Percentiles rank a stretch among this genome's conserved stretches.
Evolutionary conservation across 768 basidiomycete species (phyloP).

Genomic region (Lentinus brumalis): DNA sequence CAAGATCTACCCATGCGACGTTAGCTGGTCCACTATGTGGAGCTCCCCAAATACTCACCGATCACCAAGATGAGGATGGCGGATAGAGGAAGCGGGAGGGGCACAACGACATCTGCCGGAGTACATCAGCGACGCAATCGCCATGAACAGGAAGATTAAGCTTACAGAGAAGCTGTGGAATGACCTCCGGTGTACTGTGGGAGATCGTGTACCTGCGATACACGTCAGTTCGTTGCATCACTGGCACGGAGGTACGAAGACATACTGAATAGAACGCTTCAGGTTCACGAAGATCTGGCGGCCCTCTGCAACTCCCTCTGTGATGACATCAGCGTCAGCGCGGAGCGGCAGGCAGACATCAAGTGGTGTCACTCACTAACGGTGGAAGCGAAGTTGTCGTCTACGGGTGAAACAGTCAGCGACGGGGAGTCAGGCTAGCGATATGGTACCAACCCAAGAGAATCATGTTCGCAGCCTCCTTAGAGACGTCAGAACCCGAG

Average conservation of each 20-base stretch:
- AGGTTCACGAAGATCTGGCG: constrained; percentile 71
- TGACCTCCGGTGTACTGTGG: constrained; percentile 70
- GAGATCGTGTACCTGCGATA: constrained; percentile 56
- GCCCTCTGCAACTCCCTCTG: constrained; percentile 69
- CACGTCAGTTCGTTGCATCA: not conserved
- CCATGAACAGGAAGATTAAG: not conserved
- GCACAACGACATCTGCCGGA: constrained; percentile 61
- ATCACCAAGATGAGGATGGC: constrained; percentile 74
- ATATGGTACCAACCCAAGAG: constrained; percentile 49
- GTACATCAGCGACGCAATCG: not conserved
- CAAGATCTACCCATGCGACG: constrained; percentile 50
- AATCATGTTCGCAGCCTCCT: constrained; percentile 78
- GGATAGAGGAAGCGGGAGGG: constrained; percentile 64
- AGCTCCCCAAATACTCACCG: constrained; percentile 36
- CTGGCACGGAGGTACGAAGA: not conserved
- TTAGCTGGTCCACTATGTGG: not conserved
- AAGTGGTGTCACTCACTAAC: constrained; percentile 51
- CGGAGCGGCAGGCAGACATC: not conserved
- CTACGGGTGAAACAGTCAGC: constrained; percentile 30
- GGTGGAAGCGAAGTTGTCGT: constrained; percentile 74
- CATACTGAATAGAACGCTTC: constrained; percentile 69
- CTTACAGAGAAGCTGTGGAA: constrained; percentile 68
- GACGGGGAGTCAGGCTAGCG: not conserved
- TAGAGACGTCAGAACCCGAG: constrained; percentile 72
- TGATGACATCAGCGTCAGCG: not conserved